A percentile compares a stretch with the other conserved stretches of the same genome.
Conservation (phyloP, 257 asterid genomes). For the Plantago elongata region DNA sequence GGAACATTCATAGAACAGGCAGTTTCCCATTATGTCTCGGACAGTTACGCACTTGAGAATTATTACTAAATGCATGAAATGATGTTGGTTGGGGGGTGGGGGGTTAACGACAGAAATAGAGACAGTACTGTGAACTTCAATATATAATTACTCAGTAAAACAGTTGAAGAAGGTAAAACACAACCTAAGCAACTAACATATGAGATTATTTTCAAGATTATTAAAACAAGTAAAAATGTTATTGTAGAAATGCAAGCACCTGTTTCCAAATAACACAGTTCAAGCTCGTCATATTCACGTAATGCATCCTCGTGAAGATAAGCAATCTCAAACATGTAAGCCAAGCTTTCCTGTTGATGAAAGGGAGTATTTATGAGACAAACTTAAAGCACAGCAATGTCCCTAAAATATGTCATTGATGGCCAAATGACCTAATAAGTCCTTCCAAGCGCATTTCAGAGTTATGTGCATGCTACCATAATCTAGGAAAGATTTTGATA, state of each 20-base stretch:
- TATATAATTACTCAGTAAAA: conserved; percentile 8
- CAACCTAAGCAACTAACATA: conserved; percentile 7
- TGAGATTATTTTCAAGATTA: conserved; percentile 6
- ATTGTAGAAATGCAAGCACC: conserved; percentile 42
- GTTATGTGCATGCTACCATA: neutral
- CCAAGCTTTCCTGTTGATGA: conserved; percentile 82
- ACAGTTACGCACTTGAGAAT: no score
- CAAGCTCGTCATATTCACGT: conserved; percentile 98
- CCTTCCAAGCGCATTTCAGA: neutral
- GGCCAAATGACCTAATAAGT: conserved; percentile 13
- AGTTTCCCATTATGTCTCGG: no score
- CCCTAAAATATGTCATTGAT: conserved; percentile 13
- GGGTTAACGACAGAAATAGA: neutral
- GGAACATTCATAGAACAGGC: no score
- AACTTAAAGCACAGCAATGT: conserved; percentile 1
- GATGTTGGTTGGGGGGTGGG: no score
- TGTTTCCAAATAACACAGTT: conserved; percentile 98
- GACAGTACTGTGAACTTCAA: conserved; percentile 7
- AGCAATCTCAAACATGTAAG: conserved; percentile 97
- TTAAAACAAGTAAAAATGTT: conserved; percentile 13
- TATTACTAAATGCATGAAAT: no score
- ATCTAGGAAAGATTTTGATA: no score
- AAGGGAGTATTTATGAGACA: conserved; percentile 22
- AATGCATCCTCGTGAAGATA: conserved; percentile 97
- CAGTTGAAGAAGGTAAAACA: neutral